phyloP scores from a whole-genome alignment of 2,329 filamentous ascomycete genomes.

The Ophiostoma angusticollis region DNA sequence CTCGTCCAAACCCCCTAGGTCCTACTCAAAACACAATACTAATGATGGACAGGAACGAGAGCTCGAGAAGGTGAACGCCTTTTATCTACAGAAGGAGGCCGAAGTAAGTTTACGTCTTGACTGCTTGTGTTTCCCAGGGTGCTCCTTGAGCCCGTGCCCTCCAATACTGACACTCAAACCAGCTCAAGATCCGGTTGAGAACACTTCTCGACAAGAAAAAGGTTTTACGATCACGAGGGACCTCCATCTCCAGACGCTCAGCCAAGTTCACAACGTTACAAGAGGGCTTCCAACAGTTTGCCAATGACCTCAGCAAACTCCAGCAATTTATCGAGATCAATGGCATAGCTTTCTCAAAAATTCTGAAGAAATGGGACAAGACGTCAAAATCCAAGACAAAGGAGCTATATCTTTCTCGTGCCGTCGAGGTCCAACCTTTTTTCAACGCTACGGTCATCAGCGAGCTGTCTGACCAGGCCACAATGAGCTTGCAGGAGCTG shows the following conservation, averaged over 20 bases:
- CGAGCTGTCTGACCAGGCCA: conserved; percentile 91
- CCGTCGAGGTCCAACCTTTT: conserved; percentile 94
- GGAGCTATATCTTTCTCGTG: conserved; percentile 87
- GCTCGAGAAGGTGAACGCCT: conserved; percentile 94
- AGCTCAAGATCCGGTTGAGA: conserved; percentile 88
- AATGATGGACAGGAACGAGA: conserved; percentile 72
- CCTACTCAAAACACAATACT: conserved; percentile 13
- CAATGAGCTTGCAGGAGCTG: conserved; percentile 86
- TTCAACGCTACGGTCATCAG: conserved; percentile 97
- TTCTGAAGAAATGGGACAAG: conserved; percentile 99
- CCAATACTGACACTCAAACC: not conserved
- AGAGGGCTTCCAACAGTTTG: conserved; percentile 95
- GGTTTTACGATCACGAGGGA: conserved; percentile 66
- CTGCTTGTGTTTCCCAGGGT: too few species aligned
- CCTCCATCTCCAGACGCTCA: conserved; percentile 71
- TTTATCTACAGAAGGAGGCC: conserved; percentile 95
- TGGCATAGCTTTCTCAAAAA: conserved; percentile 94
- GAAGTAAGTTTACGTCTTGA: conserved; percentile 50
- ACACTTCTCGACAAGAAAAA: conserved; percentile 93
- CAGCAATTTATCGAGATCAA: conserved; percentile 99
- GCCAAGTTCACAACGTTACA: conserved; percentile 90
- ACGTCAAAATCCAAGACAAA: conserved; percentile 98
- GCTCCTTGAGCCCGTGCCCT: not conserved
- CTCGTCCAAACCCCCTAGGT: not conserved
- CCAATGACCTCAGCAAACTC: conserved; percentile 90